phyloP scores from a whole-genome alignment of 2,329 filamentous ascomycete genomes.

The Trichoderma arundinaceum region DNA sequence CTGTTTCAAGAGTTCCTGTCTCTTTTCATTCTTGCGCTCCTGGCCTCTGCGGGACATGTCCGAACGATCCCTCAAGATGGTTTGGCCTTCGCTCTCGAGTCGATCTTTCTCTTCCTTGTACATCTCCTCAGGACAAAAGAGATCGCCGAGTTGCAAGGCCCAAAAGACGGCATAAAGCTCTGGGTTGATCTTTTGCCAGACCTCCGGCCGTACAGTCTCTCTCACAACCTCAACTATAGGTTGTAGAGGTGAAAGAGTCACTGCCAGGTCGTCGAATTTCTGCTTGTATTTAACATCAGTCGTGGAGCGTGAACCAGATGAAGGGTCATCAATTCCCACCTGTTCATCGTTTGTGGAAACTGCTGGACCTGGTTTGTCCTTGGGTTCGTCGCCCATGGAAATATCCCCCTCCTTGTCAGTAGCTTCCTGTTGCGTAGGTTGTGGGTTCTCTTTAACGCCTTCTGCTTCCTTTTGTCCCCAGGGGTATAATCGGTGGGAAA shows the following conservation, averaged over 20 bases:
- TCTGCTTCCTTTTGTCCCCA: constrained; percentile 47
- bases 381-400: constrained; percentile 49
- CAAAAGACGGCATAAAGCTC: constrained; percentile 92
- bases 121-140: constrained; percentile 74
- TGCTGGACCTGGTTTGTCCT: constrained; percentile 40
- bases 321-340: constrained; percentile 37
- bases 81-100: constrained; percentile 68
- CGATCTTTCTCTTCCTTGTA: constrained; percentile 78
- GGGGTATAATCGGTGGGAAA: constrained; percentile 67
- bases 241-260: constrained; percentile 57
- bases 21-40: constrained; percentile 68
- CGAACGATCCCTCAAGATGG: constrained; percentile 71
- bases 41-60: constrained; percentile 72
- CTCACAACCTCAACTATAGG: constrained; percentile 74
- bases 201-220: constrained; percentile 62
- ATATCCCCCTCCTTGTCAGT: constrained; percentile 64
- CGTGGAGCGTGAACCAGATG: constrained; percentile 30
- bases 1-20: constrained; percentile 70
- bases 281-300: constrained; percentile 40
- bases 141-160: constrained; percentile 83
- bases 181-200: constrained; percentile 73
- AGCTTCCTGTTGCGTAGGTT: constrained; percentile 38
- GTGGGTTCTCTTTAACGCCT: constrained; percentile 40
- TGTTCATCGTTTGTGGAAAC: constrained; percentile 42
- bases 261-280: constrained; percentile 45